phyloP scores from a whole-genome alignment of 202 grass and related monocot species.

The Eragrostis tef region DNA sequence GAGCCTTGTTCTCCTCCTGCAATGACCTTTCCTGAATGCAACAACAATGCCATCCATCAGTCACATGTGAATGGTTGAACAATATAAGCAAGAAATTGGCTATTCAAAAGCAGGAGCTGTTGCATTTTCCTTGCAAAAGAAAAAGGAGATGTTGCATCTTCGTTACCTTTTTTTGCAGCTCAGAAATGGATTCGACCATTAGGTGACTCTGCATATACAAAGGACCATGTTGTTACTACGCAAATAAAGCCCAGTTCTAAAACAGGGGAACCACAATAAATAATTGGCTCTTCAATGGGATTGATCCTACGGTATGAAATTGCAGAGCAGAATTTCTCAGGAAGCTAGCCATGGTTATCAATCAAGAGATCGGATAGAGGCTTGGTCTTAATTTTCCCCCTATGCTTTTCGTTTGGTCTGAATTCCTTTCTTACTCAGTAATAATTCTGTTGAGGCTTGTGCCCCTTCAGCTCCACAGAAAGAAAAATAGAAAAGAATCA shows the following conservation, averaged over 20 bases:
- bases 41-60: constrained; percentile 12
- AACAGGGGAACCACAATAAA: background rate
- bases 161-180: constrained; percentile 72
- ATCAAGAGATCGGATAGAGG: too few relatives aligned
- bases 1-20: constrained; percentile 68
- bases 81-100: background rate
- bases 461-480: too few relatives aligned
- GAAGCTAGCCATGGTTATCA: too few relatives aligned
- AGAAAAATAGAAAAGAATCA: background rate
- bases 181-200: constrained; percentile 66
- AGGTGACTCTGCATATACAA: constrained; percentile 65
- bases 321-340: too few relatives aligned
- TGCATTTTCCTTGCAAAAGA: too few relatives aligned
- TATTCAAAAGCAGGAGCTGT: too few relatives aligned
- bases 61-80: background rate
- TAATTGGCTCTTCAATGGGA: too few relatives aligned
- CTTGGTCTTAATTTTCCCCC: too few relatives aligned
- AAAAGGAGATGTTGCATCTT: background rate
- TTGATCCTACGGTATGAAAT: too few relatives aligned
- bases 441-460: too few relatives aligned
- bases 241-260: background rate
- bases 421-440: too few relatives aligned
- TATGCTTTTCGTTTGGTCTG: too few relatives aligned
- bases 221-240: background rate
- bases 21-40: constrained; percentile 64